Evolutionary conservation across 2,329 filamentous ascomycete genomes (phyloP), one percentile per base, ranked within the genome.

Genomic region (Dactylellina parvicollis): DNA sequence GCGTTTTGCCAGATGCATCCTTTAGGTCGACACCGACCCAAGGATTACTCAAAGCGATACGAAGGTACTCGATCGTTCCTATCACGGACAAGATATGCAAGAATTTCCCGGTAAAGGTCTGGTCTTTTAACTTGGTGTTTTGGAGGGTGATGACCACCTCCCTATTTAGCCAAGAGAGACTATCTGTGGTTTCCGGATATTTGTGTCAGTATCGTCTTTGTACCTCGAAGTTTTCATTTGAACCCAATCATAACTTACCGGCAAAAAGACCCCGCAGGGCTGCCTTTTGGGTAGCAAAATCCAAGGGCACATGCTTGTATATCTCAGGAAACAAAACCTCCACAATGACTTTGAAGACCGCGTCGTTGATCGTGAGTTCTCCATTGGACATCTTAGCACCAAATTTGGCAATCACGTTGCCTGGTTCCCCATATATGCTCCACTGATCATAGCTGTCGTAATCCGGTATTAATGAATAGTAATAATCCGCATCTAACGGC

Each of bases 401-500:
- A 10, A 8, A 12, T 9, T 36, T 10, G 7, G n/a, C 30, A 22
- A 72, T 20, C 1, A 36, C 4, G 7, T 1, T 16, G 1, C 36
- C 57, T 1, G 36, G 40, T 5, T 22, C 3, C 10, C 67, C 67
- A 26, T 72, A 65, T 32, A 65, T 38, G 8, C 24, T 47, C 59
- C 59, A 60, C 36, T 65, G 32, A 18, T 72, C 52, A 24, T 65
- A 72, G 3, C 52, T 28, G 16, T 54, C 44, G 8, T 26, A 24
- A 2, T 20, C 36, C 10, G 66, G 34, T 26, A 65, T 65, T 7
- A 72, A 18, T 8, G 67, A 72, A 26, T 54, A 65, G 16, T 59
- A 42, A n/a, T 72, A 65, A n/a, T 72, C 67, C 2, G 67, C 67
- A 32, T 72, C 67, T 9, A 65, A 18, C n/a, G 44, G 36, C 34